Conservation (phyloP, 2,329 filamentous ascomycete genomes). For the Aureobasidium sp. region DNA sequence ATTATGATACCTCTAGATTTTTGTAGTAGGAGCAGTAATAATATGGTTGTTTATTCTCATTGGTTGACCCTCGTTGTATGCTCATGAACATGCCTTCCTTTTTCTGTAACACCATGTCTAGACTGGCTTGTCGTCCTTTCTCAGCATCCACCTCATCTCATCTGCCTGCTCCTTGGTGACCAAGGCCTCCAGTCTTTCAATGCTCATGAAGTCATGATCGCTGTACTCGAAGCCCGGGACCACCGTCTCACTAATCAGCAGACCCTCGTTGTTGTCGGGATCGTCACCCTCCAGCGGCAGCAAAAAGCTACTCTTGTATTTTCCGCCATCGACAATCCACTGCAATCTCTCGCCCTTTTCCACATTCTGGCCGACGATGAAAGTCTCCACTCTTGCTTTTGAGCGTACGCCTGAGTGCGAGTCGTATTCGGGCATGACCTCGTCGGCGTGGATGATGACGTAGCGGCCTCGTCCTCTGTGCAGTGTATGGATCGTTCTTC, state of each 20-base stretch:
- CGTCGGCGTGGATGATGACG: conserved; percentile 54
- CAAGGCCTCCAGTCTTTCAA: conserved; percentile 43
- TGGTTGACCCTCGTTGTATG: neutral
- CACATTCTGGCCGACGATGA: conserved; percentile 53
- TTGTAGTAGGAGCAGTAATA: conserved; percentile 3
- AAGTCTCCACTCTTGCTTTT: conserved; percentile 52
- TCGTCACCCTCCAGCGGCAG: conserved; percentile 37
- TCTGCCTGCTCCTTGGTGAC: conserved; percentile 43
- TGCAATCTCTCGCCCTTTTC: conserved; percentile 52
- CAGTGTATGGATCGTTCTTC: conserved; percentile 56
- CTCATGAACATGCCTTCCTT: neutral
- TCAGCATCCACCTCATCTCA: conserved; percentile 40
- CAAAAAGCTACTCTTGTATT: conserved; percentile 58
- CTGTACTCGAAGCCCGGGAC: conserved; percentile 59
- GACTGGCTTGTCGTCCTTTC: conserved; percentile 19
- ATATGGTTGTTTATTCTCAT: neutral
- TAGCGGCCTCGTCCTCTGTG: conserved; percentile 57
- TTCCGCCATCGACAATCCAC: conserved; percentile 61
- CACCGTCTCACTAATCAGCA: conserved; percentile 61
- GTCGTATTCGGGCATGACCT: conserved; percentile 23
- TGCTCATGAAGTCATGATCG: conserved; percentile 58
- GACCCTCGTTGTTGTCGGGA: conserved; percentile 31
- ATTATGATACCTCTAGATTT: conserved; percentile 6
- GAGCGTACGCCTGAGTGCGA: conserved; percentile 16
- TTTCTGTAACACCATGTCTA: neutral